Evolutionary conservation across 371 early-diverging fungal species (phyloP).

Genomic region (Apophysomyces variabilis): DNA sequence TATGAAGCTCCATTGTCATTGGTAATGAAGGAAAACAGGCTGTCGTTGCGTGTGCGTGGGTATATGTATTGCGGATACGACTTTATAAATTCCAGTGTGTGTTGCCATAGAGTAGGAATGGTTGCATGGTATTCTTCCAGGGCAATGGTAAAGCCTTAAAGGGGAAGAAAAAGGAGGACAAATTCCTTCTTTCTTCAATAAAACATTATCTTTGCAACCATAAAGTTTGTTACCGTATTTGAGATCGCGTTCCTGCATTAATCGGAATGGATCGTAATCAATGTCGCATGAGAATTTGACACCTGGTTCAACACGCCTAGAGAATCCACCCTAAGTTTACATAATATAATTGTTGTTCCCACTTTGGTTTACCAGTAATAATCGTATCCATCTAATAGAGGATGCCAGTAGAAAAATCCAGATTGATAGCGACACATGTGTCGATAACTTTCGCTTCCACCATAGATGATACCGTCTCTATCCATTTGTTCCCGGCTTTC

Average conservation of each 20-base stretch:
- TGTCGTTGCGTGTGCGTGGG: constrained; percentile 47
- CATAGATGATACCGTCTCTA: constrained; percentile 72
- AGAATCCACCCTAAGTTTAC: background rate
- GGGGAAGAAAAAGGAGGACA: constrained; percentile 35
- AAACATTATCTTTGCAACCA: background rate
- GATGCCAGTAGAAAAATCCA: constrained; percentile 89
- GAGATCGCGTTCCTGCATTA: constrained; percentile 77
- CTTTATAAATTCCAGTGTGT: constrained; percentile 66
- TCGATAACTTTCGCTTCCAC: constrained; percentile 80
- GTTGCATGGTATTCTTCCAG: constrained; percentile 80
- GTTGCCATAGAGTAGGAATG: constrained; percentile 84
- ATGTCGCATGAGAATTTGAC: constrained; percentile 91
- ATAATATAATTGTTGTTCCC: background rate
- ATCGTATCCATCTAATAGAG: constrained; percentile 76
- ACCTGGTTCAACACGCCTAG: constrained; percentile 94
- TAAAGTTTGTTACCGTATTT: constrained; percentile 66
- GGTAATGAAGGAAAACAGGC: constrained; percentile 36
- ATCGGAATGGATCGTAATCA: constrained; percentile 90
- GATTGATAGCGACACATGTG: constrained; percentile 93
- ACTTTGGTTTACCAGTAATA: constrained; percentile 87
- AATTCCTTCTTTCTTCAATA: constrained; percentile 10
- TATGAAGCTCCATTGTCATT: constrained; percentile 51
- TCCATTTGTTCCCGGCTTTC: constrained; percentile 59
- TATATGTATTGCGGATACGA: constrained; percentile 48
- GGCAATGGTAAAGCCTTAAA: constrained; percentile 73